Conservation (phyloP, 208 protist species). For the Blastocrithidia nonstop region DNA sequence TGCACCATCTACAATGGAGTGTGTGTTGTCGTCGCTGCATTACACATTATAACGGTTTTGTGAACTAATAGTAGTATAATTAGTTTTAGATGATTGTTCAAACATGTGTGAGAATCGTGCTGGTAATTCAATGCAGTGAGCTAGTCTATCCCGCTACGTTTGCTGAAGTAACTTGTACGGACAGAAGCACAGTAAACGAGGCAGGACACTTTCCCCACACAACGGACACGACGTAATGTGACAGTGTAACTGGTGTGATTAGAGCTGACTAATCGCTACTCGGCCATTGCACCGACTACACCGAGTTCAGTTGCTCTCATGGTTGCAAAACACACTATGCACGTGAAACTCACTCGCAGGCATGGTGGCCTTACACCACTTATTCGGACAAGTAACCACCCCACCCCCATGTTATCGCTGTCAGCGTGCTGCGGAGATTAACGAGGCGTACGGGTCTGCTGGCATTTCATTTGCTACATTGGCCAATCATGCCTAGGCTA, state of each 20-base stretch:
- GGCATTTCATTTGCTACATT: conserved; percentile 20
- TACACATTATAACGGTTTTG: too few species aligned
- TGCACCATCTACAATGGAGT: too few species aligned
- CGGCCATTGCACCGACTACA: conserved; percentile 56
- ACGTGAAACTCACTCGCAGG: conserved; percentile 16
- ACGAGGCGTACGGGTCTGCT: conserved; percentile 38
- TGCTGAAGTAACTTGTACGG: conserved; percentile 30
- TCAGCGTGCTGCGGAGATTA: conserved; percentile 31
- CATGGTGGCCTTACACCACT: conserved; percentile 65
- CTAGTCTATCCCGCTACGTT: conserved; percentile 25
- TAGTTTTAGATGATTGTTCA: too few species aligned
- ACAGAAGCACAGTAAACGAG: conserved; percentile 47
- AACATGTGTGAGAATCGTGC: too few species aligned
- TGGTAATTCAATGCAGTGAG: too few species aligned
- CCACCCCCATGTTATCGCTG: conserved; percentile 35
- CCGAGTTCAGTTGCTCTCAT: conserved; percentile 41
- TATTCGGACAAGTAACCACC: conserved; percentile 58
- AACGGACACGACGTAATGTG: conserved; percentile 33
- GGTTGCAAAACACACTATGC: conserved; percentile 26
- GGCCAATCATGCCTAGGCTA: conserved; percentile 51
- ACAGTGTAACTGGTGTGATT: conserved; percentile 43
- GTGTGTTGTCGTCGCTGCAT: too few species aligned
- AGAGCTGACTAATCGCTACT: conserved; percentile 31
- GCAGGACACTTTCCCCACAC: conserved; percentile 62
- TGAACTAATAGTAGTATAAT: too few species aligned